phyloP scores from a whole-genome alignment of 1,139 yeast genomes.

The Zygosaccharomyces sapae region DNA sequence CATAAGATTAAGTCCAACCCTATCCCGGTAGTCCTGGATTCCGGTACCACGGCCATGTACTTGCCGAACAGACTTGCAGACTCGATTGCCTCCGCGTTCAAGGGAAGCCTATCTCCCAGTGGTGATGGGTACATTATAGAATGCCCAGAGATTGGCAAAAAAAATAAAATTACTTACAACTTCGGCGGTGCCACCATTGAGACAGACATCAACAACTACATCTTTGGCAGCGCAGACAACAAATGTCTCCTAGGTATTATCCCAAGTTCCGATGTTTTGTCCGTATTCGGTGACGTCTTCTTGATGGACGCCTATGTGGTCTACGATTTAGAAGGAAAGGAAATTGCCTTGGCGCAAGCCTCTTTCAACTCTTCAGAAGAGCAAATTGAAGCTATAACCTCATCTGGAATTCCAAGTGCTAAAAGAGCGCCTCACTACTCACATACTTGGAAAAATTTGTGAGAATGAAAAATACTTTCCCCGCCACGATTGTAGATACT shows the following conservation, averaged over 20 bases:
- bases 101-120: slow-evolving; percentile 27
- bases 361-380: slow-evolving; percentile 15
- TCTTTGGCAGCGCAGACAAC: slow-evolving; percentile 20
- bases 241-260: slow-evolving; percentile 38
- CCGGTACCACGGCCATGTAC: slow-evolving; percentile 61
- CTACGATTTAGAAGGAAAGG: slow-evolving; percentile 49
- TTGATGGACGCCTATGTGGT: slow-evolving; percentile 53
- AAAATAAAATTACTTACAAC: slow-evolving; percentile 38
- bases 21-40: slow-evolving; percentile 52
- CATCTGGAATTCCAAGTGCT: slow-evolving; percentile 5
- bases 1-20: slow-evolving; percentile 23
- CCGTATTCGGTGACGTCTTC: slow-evolving; percentile 48
- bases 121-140: slow-evolving; percentile 36
- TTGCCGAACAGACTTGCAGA: slow-evolving; percentile 42
- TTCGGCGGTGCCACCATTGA: slow-evolving; percentile 49
- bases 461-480: too few species aligned
- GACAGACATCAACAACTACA: slow-evolving; percentile 44
- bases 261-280: slow-evolving; percentile 30
- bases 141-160: slow-evolving; percentile 30
- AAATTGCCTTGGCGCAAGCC: slow-evolving; percentile 52
- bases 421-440: slow-evolving; percentile 8
- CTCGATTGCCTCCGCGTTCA: slow-evolving; percentile 38
- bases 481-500: too few species aligned
- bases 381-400: slow-evolving; percentile 2
- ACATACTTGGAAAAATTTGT: neutral